phyloP scores from a whole-genome alignment of 352 stramenopile species.

The Globisporangium spiculum region DNA sequence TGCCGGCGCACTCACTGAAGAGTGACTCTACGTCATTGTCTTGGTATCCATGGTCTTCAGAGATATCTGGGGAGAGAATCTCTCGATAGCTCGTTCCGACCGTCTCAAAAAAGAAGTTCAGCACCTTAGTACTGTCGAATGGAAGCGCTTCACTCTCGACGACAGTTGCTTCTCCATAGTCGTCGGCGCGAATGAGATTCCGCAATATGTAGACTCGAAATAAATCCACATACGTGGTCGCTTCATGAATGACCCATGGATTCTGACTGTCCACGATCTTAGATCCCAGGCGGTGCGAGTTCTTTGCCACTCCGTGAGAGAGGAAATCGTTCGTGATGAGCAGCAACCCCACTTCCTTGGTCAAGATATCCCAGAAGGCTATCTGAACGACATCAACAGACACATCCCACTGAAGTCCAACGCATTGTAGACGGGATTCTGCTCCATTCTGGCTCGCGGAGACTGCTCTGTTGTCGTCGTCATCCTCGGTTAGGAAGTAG shows the following conservation, averaged over 20 bases:
- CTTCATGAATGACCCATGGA: conserved; percentile 49
- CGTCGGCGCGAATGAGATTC: conserved; percentile 14
- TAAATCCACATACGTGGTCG: conserved; percentile 57
- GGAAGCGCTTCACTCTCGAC: conserved; percentile 19
- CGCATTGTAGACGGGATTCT: conserved; percentile 24
- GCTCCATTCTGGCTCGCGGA: neutral
- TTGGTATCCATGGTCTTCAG: conserved; percentile 17
- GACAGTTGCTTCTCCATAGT: conserved; percentile 10
- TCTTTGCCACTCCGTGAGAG: conserved; percentile 42
- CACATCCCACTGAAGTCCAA: conserved; percentile 65
- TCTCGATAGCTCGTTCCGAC: conserved; percentile 60
- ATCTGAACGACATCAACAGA: conserved; percentile 57
- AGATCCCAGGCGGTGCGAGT: neutral
- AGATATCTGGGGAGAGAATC: conserved; percentile 16
- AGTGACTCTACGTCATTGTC: conserved; percentile 27
- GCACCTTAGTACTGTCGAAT: conserved; percentile 30
- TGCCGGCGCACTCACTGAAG: conserved; percentile 27
- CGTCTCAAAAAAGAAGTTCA: conserved; percentile 63
- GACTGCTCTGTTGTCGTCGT: conserved; percentile 19
- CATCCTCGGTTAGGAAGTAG: conserved; percentile 41
- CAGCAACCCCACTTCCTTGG: conserved; percentile 50
- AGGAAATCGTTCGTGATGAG: conserved; percentile 51
- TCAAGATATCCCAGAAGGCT: conserved; percentile 63
- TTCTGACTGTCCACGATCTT: neutral
- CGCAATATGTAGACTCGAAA: conserved; percentile 57